Percentiles rank a stretch among this genome's conserved stretches.
Conservation (phyloP, 2,329 filamentous ascomycete genomes). For the Venturia pyrina region DNA sequence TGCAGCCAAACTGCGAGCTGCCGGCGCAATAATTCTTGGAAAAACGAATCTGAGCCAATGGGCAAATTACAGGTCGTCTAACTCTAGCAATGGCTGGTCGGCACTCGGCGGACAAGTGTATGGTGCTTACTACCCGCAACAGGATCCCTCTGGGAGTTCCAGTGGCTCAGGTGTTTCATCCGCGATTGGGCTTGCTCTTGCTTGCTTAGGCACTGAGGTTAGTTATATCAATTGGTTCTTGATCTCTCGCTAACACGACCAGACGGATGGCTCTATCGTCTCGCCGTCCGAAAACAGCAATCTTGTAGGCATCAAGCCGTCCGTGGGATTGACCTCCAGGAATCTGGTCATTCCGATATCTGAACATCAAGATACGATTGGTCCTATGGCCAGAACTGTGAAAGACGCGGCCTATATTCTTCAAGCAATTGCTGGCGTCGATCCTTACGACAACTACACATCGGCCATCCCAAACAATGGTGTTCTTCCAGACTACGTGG, state of each 20-base stretch:
- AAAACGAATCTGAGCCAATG: slow-evolving; percentile 58
- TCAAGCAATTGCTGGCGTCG: slow-evolving; percentile 47
- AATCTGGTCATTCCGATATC: slow-evolving; percentile 56
- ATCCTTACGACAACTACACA: slow-evolving; percentile 47
- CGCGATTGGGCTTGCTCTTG: slow-evolving; percentile 49
- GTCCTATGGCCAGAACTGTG: slow-evolving; percentile 48
- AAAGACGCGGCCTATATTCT: slow-evolving; percentile 49
- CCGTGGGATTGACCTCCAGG: slow-evolving; percentile 51
- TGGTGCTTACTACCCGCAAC: slow-evolving; percentile 50
- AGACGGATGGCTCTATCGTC: slow-evolving; percentile 54
- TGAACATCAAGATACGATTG: slow-evolving; percentile 46
- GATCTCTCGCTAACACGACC: not conserved
- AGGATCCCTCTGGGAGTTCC: slow-evolving; percentile 53
- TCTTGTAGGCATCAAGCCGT: slow-evolving; percentile 55
- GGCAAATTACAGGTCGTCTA: slow-evolving; percentile 51
- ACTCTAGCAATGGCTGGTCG: slow-evolving; percentile 53
- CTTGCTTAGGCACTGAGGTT: slow-evolving; percentile 49
- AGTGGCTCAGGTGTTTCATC: slow-evolving; percentile 45
- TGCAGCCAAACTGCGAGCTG: slow-evolving; percentile 48
- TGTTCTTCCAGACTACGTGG: slow-evolving; percentile 49
- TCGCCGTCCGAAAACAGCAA: slow-evolving; percentile 47
- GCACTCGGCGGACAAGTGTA: slow-evolving; percentile 53
- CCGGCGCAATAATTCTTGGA: slow-evolving; percentile 55
- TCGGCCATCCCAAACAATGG: slow-evolving; percentile 44
- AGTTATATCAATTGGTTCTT: slow-evolving; percentile 11